A percentile compares a stretch with the other conserved stretches of the same genome.
Conservation (phyloP, 2,329 filamentous ascomycete species). For the Colletotrichum sidae region DNA sequence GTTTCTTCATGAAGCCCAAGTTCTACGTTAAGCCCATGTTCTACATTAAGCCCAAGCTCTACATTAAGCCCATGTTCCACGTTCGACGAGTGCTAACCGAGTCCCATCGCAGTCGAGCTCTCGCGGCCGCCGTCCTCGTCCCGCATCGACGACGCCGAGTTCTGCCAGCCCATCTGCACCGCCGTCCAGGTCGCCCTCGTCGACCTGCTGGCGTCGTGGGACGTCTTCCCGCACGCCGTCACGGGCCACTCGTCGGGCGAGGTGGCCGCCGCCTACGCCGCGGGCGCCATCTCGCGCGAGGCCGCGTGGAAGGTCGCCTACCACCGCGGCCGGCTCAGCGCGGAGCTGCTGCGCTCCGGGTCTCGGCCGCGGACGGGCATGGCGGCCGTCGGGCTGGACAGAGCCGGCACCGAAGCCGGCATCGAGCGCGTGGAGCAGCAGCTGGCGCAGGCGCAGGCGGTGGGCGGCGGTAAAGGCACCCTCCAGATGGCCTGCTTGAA, state of each 20-base stretch:
- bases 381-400: conserved; percentile 53
- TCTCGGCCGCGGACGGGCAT: conserved; percentile 48
- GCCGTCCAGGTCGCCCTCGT: conserved; percentile 61
- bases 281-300: conserved; percentile 51
- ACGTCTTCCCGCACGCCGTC: conserved; percentile 52
- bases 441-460: not conserved
- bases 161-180: conserved; percentile 57
- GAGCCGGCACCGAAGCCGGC: conserved; percentile 40
- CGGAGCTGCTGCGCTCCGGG: conserved; percentile 43
- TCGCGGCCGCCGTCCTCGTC: conserved; percentile 46
- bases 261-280: conserved; percentile 59
- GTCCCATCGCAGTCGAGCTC: conserved; percentile 31
- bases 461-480: conserved; percentile 31
- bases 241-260: conserved; percentile 61
- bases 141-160: conserved; percentile 51
- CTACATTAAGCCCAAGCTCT: too few relatives aligned
- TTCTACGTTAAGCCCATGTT: too few relatives aligned
- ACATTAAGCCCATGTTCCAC: not conserved
- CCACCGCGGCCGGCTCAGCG: conserved; percentile 52
- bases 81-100: conserved; percentile 1
- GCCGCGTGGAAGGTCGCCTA: conserved; percentile 62
- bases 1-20: too few relatives aligned
- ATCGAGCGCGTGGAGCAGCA: conserved; percentile 42
- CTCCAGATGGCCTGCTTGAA: conserved; percentile 62
- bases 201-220: conserved; percentile 56